phyloP scores from a whole-genome alignment of 805 yeast genomes.

The Pichia membranifaciens region DNA sequence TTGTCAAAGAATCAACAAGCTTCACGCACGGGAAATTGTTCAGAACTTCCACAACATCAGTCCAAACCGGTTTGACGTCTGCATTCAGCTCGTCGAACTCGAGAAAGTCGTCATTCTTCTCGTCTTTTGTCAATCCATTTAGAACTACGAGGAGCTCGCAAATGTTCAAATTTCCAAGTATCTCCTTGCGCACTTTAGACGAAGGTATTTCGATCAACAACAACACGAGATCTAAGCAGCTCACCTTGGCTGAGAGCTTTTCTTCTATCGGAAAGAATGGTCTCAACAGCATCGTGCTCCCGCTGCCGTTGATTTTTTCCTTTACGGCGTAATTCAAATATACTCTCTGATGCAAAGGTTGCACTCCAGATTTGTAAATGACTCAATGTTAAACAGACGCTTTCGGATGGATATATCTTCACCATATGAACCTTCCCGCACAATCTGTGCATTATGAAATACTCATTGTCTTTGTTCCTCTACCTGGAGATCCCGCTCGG shows the following conservation, averaged over 20 bases:
- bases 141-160: constrained; percentile 7
- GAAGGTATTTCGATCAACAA: constrained; percentile 2
- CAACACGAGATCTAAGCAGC: not conserved
- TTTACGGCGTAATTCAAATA: too few relatives aligned
- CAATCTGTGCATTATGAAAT: too few relatives aligned
- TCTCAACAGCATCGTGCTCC: constrained; percentile 2
- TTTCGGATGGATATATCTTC: too few relatives aligned
- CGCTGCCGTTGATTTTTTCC: too few relatives aligned
- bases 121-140: constrained; percentile 8
- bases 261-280: constrained; percentile 7
- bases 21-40: constrained; percentile 9
- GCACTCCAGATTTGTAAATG: too few relatives aligned
- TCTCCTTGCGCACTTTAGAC: constrained; percentile 1
- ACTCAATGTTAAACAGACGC: too few relatives aligned
- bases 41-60: constrained; percentile 6
- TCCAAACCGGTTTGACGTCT: not conserved
- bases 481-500: too few relatives aligned
- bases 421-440: too few relatives aligned
- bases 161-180: constrained; percentile 5
- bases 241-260: not conserved
- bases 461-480: too few relatives aligned
- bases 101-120: constrained; percentile 6
- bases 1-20: constrained; percentile 10
- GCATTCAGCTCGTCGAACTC: not conserved
- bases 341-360: too few relatives aligned